Conservation (phyloP, 352 stramenopile genomes). For the Phytopythium delawarense region DNA sequence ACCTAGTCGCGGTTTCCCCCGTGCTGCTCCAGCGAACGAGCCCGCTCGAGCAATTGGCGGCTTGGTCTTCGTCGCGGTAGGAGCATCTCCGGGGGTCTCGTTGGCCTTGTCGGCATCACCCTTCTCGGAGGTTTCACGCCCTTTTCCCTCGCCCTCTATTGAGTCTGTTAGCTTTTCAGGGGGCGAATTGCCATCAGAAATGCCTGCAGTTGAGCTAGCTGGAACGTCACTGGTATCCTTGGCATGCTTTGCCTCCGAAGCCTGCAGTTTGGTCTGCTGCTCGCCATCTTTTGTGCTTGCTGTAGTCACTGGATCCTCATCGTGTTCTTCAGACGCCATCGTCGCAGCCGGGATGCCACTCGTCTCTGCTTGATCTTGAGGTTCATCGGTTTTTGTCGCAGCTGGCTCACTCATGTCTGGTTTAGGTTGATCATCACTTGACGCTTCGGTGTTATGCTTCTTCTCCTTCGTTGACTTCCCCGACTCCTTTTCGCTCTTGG, state of each 20-base stretch:
- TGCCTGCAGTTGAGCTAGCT: neutral
- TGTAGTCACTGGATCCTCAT: neutral
- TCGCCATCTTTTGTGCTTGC: too few relatives aligned
- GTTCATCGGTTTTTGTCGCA: neutral
- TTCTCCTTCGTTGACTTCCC: neutral
- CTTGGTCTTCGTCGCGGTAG: neutral
- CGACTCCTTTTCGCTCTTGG: neutral
- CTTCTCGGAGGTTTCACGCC: neutral
- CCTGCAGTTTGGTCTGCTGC: neutral
- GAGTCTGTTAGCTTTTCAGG: neutral
- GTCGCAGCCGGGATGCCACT: neutral
- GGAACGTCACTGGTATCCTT: neutral
- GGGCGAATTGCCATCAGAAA: neutral
- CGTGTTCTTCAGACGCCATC: neutral
- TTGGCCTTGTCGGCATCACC: neutral
- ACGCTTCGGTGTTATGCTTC: neutral
- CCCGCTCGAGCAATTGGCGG: conserved; percentile 3
- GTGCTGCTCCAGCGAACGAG: conserved; percentile 21
- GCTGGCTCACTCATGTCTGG: neutral
- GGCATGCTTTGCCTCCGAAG: neutral
- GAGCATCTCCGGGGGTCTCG: neutral
- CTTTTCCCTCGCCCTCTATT: neutral
- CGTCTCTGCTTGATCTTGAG: neutral
- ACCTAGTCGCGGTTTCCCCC: conserved; percentile 4
- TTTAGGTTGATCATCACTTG: neutral